phyloP scores from a whole-genome alignment of 1,284 basidiomycete genomes.

The Trichosporon inkin region DNA sequence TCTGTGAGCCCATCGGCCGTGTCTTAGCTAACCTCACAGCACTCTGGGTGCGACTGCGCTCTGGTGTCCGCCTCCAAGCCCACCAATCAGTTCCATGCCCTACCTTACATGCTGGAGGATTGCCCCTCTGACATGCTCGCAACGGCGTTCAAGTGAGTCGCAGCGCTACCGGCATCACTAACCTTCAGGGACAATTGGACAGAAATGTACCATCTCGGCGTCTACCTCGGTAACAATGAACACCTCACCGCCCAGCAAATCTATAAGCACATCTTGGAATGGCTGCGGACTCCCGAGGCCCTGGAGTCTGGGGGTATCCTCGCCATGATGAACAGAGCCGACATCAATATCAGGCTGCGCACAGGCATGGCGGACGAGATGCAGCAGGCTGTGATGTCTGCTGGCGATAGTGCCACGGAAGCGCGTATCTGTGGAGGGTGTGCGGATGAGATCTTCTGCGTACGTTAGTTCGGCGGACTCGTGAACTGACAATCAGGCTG shows the following conservation, averaged over 20 bases:
- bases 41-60: conserved; percentile 18
- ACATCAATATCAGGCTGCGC: conserved; percentile 24
- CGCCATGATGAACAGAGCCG: conserved; percentile 25
- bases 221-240: conserved; percentile 13
- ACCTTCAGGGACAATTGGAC: conserved; percentile 27
- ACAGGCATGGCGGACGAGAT: conserved; percentile 25
- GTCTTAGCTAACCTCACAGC: conserved; percentile 4
- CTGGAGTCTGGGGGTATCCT: conserved; percentile 22
- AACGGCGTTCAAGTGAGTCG: conserved; percentile 24
- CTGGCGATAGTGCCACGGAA: conserved; percentile 11
- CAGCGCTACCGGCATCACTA: background rate
- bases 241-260: conserved; percentile 5
- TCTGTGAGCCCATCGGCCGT: background rate
- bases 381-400: conserved; percentile 21
- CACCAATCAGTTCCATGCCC: conserved; percentile 13
- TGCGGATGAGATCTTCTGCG: conserved; percentile 26
- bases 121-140: conserved; percentile 24
- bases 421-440: conserved; percentile 24
- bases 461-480: conserved; percentile 1
- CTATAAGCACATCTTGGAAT: conserved; percentile 19
- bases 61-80: conserved; percentile 19
- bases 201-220: conserved; percentile 23
- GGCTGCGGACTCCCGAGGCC: conserved; percentile 23
- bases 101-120: conserved; percentile 23
- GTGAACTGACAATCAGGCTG: conserved; percentile 18